Evolutionary conservation across 805 yeast species (phyloP).

Genomic region (Naumovozyma castellii): DNA sequence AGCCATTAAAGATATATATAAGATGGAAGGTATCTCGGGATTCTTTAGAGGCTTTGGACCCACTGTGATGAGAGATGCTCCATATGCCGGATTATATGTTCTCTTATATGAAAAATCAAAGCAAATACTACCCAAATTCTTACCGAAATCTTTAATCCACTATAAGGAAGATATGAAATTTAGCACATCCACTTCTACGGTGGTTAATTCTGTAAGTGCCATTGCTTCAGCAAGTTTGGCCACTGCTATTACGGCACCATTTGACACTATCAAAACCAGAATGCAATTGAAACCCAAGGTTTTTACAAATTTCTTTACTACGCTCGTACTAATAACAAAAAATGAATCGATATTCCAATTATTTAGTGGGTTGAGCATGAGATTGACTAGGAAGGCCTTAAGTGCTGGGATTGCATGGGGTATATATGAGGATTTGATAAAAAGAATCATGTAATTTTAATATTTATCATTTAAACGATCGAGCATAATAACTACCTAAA

Average conservation of each 20-base stretch:
- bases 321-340: slow-evolving; percentile 32
- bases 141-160: slow-evolving; percentile 17
- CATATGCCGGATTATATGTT: slow-evolving; percentile 90
- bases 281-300: slow-evolving; percentile 61
- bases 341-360: slow-evolving; percentile 46
- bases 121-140: slow-evolving; percentile 38
- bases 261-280: slow-evolving; percentile 86
- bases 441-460: slow-evolving; percentile 18
- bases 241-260: slow-evolving; percentile 85
- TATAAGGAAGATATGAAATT: slow-evolving; percentile 19
- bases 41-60: slow-evolving; percentile 85
- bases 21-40: slow-evolving; percentile 47
- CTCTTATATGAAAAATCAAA: slow-evolving; percentile 74
- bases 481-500: too few species aligned
- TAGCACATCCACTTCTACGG: slow-evolving; percentile 37
- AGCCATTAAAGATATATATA: slow-evolving; percentile 50
- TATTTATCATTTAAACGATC: too few species aligned
- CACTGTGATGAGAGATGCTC: slow-evolving; percentile 84
- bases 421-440: slow-evolving; percentile 80
- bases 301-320: slow-evolving; percentile 35
- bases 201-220: slow-evolving; percentile 70
- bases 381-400: slow-evolving; percentile 76
- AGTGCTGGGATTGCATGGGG: slow-evolving; percentile 98
- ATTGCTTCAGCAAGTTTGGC: slow-evolving; percentile 67
- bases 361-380: slow-evolving; percentile 74